Evolutionary conservation across 805 yeast species (phyloP).

Genomic region (Candida parachauliodes): DNA sequence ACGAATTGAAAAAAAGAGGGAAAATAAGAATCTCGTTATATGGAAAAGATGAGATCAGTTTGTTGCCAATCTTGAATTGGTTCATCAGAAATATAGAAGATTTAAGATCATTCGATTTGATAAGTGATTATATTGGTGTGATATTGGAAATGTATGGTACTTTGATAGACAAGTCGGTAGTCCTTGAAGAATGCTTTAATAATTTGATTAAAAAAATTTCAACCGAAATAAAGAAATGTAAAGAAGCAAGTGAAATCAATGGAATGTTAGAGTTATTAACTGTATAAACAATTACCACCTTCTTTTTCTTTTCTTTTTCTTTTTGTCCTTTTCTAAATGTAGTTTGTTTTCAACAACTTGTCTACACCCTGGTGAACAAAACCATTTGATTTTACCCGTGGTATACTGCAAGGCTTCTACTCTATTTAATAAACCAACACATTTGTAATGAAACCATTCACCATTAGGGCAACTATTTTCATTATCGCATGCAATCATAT

Average conservation of each 20-base stretch:
- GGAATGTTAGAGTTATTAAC: constrained; percentile 92
- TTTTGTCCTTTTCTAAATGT: constrained; percentile 8
- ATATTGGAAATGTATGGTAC: constrained; percentile 72
- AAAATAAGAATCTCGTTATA: constrained; percentile 77
- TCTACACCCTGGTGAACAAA: constrained; percentile 33
- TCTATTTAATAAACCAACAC: constrained; percentile 37
- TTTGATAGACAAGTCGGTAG: constrained; percentile 70
- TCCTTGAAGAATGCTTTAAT: constrained; percentile 67
- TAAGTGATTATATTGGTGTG: constrained; percentile 66
- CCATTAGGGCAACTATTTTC: constrained; percentile 38
- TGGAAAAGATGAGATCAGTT: constrained; percentile 78
- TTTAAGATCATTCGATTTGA: constrained; percentile 59
- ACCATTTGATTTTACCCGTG: constrained; percentile 37
- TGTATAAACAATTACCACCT: constrained; percentile 26
- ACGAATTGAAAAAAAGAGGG: constrained; percentile 84
- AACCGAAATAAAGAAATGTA: constrained; percentile 70
- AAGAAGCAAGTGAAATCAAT: constrained; percentile 82
- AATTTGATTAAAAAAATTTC: constrained; percentile 60
- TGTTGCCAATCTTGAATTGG: constrained; percentile 89
- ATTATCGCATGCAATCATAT: constrained; percentile 95
- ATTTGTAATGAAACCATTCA: constrained; percentile 45
- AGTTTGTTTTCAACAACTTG: constrained; percentile 10
- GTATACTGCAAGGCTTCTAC: constrained; percentile 35
- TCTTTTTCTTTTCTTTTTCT: constrained; percentile 14
- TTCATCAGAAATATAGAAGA: constrained; percentile 74